These are phyloP conservation scores for Actinomortierella wolfii DNA, from an alignment of 371 early-diverging fungal genomes.

Conservation along the genomic window DNA sequence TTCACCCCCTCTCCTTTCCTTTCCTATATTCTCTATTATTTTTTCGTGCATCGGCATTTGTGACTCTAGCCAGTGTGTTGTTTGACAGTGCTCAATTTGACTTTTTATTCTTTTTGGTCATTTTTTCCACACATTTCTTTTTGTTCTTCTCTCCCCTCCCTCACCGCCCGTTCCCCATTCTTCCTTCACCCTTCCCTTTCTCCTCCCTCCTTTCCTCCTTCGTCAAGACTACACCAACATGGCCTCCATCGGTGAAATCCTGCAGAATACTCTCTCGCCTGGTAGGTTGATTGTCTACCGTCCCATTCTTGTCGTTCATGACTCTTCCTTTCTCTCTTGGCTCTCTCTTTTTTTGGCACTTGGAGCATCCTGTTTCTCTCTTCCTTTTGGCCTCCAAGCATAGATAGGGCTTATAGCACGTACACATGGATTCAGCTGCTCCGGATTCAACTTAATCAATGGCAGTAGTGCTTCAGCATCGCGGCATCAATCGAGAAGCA, in stretches of 20 bases:
- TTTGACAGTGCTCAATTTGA: not conserved
- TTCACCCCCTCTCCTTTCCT: not conserved
- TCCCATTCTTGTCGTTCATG: conserved; percentile 2
- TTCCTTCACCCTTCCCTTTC: not conserved
- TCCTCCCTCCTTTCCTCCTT: conserved; percentile 5
- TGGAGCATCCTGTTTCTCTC: not conserved
- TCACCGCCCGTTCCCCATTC: conserved; percentile 8
- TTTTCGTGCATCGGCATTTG: not conserved
- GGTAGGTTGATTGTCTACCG: conserved; percentile 48
- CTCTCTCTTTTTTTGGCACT: not conserved
- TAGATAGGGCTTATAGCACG: not conserved
- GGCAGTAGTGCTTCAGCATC: no score
- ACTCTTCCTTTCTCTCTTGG: not conserved
- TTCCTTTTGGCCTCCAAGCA: conserved; percentile 2
- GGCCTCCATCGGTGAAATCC: conserved; percentile 73
- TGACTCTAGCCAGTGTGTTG: not conserved
- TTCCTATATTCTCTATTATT: conserved; percentile 9
- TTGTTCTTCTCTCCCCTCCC: not conserved
- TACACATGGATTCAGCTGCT: conserved; percentile 3
- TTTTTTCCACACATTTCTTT: conserved; percentile 26
- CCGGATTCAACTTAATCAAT: no score
- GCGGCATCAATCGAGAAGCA: no score
- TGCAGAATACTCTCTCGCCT: conserved; percentile 75
- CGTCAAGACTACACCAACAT: conserved; percentile 41
- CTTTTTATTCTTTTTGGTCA: conserved; percentile 1